Conservation (phyloP, 2,329 filamentous ascomycete species). For the Podosphaera leucotricha region DNA sequence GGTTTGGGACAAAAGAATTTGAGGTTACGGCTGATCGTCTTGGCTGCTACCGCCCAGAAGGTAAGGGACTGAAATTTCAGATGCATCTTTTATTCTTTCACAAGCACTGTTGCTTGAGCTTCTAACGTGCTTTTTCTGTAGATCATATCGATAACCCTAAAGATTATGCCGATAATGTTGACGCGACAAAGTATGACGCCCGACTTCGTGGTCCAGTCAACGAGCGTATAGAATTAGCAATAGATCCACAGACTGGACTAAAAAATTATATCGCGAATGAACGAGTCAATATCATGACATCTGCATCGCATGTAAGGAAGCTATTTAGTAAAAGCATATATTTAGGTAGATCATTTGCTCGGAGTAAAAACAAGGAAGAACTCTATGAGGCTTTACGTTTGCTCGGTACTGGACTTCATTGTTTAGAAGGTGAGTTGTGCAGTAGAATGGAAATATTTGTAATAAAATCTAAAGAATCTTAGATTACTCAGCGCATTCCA, state of each 20-base stretch:
- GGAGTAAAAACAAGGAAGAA: conserved; percentile 50
- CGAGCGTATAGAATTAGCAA: conserved; percentile 43
- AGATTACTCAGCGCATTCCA: conserved; percentile 59
- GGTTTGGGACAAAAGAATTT: conserved; percentile 68
- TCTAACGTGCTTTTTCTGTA: too few relatives aligned
- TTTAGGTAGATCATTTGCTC: conserved; percentile 52
- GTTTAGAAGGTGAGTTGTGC: conserved; percentile 23
- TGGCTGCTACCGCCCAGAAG: conserved; percentile 62
- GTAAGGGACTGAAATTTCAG: too few relatives aligned
- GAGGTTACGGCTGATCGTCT: conserved; percentile 62
- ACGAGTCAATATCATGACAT: conserved; percentile 67
- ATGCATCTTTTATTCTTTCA: too few relatives aligned
- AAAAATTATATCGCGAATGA: conserved; percentile 99
- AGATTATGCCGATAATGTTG: conserved; percentile 64
- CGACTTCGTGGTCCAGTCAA: conserved; percentile 65
- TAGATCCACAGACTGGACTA: conserved; percentile 69
- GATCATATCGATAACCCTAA: conserved; percentile 49
- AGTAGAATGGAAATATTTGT: too few relatives aligned
- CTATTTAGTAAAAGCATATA: conserved; percentile 55
- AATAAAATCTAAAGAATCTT: conserved; percentile 6
- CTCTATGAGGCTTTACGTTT: conserved; percentile 44
- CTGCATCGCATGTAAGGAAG: conserved; percentile 58
- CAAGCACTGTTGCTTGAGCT: too few relatives aligned
- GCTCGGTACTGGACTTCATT: conserved; percentile 32
- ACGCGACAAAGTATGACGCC: conserved; percentile 61